phyloP scores from a whole-genome alignment of 257 asterid species.

The Mentha longifolia region DNA sequence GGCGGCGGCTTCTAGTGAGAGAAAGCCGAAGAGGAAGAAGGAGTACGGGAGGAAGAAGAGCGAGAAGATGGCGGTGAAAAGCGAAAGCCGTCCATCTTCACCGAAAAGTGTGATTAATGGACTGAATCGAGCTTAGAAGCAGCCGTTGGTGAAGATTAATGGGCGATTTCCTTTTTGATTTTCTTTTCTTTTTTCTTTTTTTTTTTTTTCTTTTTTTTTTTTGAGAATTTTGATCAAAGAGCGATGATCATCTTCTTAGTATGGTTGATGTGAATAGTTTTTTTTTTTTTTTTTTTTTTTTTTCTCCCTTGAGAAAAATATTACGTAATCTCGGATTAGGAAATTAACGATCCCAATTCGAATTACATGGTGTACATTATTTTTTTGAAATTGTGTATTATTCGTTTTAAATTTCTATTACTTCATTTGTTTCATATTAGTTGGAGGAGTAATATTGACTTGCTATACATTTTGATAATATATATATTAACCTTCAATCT shows the following conservation, averaged over 20 bases:
- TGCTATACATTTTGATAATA: background rate
- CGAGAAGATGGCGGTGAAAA: constrained; percentile 24
- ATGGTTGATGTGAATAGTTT: constrained; percentile 31
- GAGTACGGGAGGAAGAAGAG: constrained; percentile 35
- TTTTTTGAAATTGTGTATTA: background rate
- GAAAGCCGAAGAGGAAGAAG: constrained; percentile 54
- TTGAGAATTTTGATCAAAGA: constrained; percentile 11
- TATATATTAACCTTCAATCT: too few species aligned
- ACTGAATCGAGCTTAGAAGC: background rate
- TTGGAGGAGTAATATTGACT: too few species aligned
- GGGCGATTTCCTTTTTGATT: background rate
- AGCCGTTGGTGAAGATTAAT: too few species aligned
- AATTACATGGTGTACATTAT: constrained; percentile 6
- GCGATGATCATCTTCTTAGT: background rate
- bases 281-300: background rate
- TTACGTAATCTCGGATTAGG: constrained; percentile 6
- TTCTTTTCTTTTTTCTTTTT: background rate
- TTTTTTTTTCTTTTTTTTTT: background rate
- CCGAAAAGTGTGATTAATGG: constrained; percentile 49
- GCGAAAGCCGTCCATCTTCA: constrained; percentile 36
- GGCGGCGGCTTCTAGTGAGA: constrained; percentile 23
- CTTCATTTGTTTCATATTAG: background rate
- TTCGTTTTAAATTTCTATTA: background rate
- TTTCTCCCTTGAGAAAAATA: background rate
- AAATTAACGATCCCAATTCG: constrained; percentile 11